Percentiles rank a stretch among this genome's conserved stretches.
Conservation (phyloP, 2,329 filamentous ascomycete genomes). For the Botrytis byssoidea region DNA sequence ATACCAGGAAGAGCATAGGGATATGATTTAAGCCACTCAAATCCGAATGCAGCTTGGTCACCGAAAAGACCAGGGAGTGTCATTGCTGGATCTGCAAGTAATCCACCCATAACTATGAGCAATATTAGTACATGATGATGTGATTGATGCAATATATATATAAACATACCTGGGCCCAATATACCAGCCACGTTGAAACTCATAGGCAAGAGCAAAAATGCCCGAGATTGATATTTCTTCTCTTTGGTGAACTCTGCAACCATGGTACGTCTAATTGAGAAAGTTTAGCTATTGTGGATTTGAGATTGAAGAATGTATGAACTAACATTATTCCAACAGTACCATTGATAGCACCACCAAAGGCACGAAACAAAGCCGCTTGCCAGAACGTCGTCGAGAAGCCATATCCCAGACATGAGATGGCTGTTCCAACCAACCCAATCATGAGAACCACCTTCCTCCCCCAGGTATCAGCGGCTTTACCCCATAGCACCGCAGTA, state of each 20-base stretch:
- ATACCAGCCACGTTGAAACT: slow-evolving; percentile 61
- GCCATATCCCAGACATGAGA: slow-evolving; percentile 65
- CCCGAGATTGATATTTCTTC: slow-evolving; percentile 55
- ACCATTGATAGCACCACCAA: slow-evolving; percentile 74
- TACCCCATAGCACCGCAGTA: slow-evolving; percentile 80
- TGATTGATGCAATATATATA: slow-evolving; percentile 6
- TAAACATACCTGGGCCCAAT: slow-evolving; percentile 54
- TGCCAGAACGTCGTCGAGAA: slow-evolving; percentile 63
- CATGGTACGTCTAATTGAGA: slow-evolving; percentile 58
- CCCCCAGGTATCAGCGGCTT: slow-evolving; percentile 64
- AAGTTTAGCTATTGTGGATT: not conserved
- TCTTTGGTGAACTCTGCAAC: slow-evolving; percentile 68
- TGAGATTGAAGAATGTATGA: slow-evolving; percentile 41
- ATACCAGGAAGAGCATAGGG: slow-evolving; percentile 46
- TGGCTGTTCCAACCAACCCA: slow-evolving; percentile 65
- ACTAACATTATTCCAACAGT: slow-evolving; percentile 69
- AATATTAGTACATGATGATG: slow-evolving; percentile 16
- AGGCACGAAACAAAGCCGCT: slow-evolving; percentile 71
- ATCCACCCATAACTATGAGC: slow-evolving; percentile 40
- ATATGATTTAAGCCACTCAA: slow-evolving; percentile 41
- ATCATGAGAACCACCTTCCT: slow-evolving; percentile 79
- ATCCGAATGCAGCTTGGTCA: slow-evolving; percentile 40
- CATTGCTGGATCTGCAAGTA: slow-evolving; percentile 45
- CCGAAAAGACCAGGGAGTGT: slow-evolving; percentile 38
- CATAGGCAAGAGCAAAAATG: slow-evolving; percentile 51